Base-by-base conservation (phyloP, 1,284 basidiomycete species). In the Ustilago cynodontis region DNA sequence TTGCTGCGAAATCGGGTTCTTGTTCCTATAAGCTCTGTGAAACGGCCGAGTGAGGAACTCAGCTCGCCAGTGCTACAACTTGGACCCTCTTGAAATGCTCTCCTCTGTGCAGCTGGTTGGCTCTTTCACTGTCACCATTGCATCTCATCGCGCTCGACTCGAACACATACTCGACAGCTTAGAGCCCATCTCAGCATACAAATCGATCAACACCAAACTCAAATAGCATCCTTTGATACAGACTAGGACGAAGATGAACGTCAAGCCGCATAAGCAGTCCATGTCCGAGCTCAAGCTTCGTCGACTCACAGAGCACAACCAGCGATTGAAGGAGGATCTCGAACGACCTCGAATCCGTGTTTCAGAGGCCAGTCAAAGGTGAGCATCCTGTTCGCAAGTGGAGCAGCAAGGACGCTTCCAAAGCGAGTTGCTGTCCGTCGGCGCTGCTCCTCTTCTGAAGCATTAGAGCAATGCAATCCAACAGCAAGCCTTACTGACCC, bases 271-370 rank as follows among this genome's bases (percentile, higher is more conserved):
- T 80, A 90, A 90, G 88, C 84, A 86, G 68, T 85, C 83, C 81
- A 96, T 98, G 94, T 93, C 93, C 59, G 95, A 98, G 90, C 91
- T 98, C 85, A 97, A 96, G 90, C 91, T 98, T 77, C 91, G 95
- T 54, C 89, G 95, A 65, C 88, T 98, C 78, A 91, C 92, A 70
- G 95, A 98, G 88, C 94, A 98, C 88, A 98, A 98, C 86, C 91
- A 93, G 86, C 90, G 95, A 69, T 87, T 98, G 80, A 89, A 91
- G 82, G 95, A 98, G 87, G 95, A 98, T 86, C 88, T 98, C 70
- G 91, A 92, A 56, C 88, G 95, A 76, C 94, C 94, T 28, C 89
- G 95, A 77, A 90, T 95, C 75, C 90, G 92, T 70, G 93, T 98
- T 52, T 94, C 93, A 83, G 94, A 97, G 87, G 95, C 95, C 45